These are phyloP conservation scores for Rosa persica DNA, from an alignment of 306 rosid genomes.

Conservation along the genomic window DNA sequence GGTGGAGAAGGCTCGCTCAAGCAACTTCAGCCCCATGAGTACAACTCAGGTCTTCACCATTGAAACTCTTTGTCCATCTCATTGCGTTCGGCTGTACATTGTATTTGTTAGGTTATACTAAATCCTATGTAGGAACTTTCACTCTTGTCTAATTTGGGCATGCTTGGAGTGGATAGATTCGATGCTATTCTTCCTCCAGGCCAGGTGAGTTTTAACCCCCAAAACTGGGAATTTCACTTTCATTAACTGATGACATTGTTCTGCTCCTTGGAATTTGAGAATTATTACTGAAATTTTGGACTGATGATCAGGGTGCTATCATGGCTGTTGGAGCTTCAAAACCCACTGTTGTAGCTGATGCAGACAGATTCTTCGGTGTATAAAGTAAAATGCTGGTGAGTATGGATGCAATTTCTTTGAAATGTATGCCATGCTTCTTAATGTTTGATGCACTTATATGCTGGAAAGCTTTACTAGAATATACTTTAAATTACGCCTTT, in stretches of 20 bases:
- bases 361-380: slow-evolving; percentile 60
- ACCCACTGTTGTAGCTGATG: too few relatives aligned
- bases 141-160: slow-evolving; percentile 92
- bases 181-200: slow-evolving; percentile 99
- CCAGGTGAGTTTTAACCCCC: slow-evolving; percentile 52
- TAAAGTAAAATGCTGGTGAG: slow-evolving; percentile 85
- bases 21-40: slow-evolving; percentile 89
- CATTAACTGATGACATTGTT: slow-evolving; percentile 5
- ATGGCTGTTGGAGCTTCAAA: too few relatives aligned
- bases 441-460: not conserved
- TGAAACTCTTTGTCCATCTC: slow-evolving; percentile 7
- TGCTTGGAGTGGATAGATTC: slow-evolving; percentile 91
- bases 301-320: not conserved
- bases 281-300: slow-evolving; percentile 21
- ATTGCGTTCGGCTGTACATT: slow-evolving; percentile 1
- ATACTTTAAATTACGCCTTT: not conserved
- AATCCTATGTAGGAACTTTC: slow-evolving; percentile 63
- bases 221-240: slow-evolving; percentile 7
- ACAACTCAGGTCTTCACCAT: slow-evolving; percentile 58
- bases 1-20: slow-evolving; percentile 82
- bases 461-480: not conserved
- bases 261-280: not conserved
- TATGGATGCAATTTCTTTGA: not conserved
- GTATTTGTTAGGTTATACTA: slow-evolving; percentile 10
- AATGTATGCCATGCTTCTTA: not conserved